A percentile compares a stretch with the other conserved stretches of the same genome.
These are phyloP conservation scores for Musa balbisiana DNA, from an alignment of 202 grass and related monocot genomes.

Conservation along the genomic window DNA sequence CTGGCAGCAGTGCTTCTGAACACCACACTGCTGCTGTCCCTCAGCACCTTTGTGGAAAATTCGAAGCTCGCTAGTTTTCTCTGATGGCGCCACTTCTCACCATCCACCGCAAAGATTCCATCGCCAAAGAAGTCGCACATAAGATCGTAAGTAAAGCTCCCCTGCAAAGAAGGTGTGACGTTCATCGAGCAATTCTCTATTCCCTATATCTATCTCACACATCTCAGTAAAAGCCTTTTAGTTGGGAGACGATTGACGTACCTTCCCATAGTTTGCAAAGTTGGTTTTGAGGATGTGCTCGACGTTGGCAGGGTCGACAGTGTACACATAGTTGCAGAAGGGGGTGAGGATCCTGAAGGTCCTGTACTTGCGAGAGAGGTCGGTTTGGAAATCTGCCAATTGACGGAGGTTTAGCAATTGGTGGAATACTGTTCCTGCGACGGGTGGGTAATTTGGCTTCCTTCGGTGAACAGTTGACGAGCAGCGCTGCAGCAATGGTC, in stretches of 20 bases:
- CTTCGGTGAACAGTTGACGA: background rate
- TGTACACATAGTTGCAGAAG: slow-evolving; percentile 42
- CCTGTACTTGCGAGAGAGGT: slow-evolving; percentile 36
- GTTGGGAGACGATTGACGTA: background rate
- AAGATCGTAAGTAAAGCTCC: slow-evolving; percentile 23
- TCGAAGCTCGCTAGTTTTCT: slow-evolving; percentile 56
- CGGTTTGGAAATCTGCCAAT: slow-evolving; percentile 41
- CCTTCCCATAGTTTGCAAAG: slow-evolving; percentile 64
- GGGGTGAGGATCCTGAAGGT: slow-evolving; percentile 60
- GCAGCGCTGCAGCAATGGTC: background rate
- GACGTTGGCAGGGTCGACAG: slow-evolving; percentile 44
- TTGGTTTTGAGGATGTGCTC: slow-evolving; percentile 73
- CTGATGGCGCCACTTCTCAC: slow-evolving; percentile 52
- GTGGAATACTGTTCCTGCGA: slow-evolving; percentile 58
- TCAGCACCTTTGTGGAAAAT: slow-evolving; percentile 48
- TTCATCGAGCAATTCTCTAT: no score
- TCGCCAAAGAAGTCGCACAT: slow-evolving; percentile 47
- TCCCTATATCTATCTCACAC: background rate
- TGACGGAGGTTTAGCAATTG: slow-evolving; percentile 39
- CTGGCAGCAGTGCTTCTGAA: slow-evolving; percentile 35
- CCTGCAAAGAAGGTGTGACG: slow-evolving; percentile 6
- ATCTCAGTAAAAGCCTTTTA: background rate
- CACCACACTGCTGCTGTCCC: slow-evolving; percentile 46
- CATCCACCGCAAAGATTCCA: slow-evolving; percentile 66
- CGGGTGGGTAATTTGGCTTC: slow-evolving; percentile 35